A percentile compares a stretch with the other conserved stretches of the same genome.
phyloP scores from a whole-genome alignment of 2,329 filamentous ascomycete species.

The Stachybotrys elegans region DNA sequence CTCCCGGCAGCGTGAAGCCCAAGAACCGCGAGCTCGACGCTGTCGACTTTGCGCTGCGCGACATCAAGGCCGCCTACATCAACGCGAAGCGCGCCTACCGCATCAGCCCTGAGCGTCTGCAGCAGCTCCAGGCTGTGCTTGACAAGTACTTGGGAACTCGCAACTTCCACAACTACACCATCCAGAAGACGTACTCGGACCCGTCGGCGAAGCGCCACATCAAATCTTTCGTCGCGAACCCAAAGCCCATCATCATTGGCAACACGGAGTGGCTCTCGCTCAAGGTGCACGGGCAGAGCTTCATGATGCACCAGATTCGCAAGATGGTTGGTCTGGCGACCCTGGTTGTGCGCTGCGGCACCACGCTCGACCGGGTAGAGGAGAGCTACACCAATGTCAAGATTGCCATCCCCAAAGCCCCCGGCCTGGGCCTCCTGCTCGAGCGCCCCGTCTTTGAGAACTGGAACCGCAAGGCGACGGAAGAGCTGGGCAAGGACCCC shows the following conservation, averaged over 20 bases:
- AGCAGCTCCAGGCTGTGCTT: constrained; percentile 71
- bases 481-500: constrained; percentile 57
- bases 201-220: constrained; percentile 85
- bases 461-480: constrained; percentile 72
- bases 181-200: constrained; percentile 78
- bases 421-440: constrained; percentile 78
- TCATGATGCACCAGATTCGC: constrained; percentile 99
- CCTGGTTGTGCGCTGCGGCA: constrained; percentile 78
- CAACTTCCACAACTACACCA: constrained; percentile 97
- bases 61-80: constrained; percentile 78
- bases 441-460: constrained; percentile 87
- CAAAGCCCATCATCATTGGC: constrained; percentile 74
- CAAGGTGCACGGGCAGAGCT: constrained; percentile 95
- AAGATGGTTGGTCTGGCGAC: constrained; percentile 97
- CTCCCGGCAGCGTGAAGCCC: constrained; percentile 27
- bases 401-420: constrained; percentile 90
- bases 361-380: constrained; percentile 63
- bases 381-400: constrained; percentile 68
- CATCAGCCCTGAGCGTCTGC: constrained; percentile 65
- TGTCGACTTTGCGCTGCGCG: constrained; percentile 61
- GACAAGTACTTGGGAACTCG: constrained; percentile 74
- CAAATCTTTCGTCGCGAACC: constrained; percentile 80
- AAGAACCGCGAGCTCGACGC: constrained; percentile 40
- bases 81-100: constrained; percentile 81
- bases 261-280: constrained; percentile 93